Evolutionary conservation across 257 asterid genomes (phyloP), one percentile per base, ranked within the genome.

Genomic region (Jasminum sambac): DNA sequence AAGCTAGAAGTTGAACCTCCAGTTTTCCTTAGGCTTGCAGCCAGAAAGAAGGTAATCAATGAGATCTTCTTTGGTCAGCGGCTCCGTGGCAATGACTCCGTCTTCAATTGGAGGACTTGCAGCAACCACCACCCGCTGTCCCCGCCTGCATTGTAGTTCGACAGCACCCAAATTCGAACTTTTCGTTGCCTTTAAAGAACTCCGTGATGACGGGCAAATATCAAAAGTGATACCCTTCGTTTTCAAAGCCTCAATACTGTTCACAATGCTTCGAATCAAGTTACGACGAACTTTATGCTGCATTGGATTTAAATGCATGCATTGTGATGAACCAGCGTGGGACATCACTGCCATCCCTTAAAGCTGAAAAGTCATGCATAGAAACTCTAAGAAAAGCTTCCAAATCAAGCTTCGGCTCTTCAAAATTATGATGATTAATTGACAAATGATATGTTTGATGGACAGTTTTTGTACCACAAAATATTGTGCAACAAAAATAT

Each of bases 51-150:
- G 96, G 80, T 91, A 94, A 60, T 63, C 84, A 67, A 91, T 84
- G 16, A 94, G 99, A 79, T 94, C 96, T 70, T 88, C 86, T 80
- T 88, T 86, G 4, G 98, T 94, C 68, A 94, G 86, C 11, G 98
- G 99, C 75, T 94, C 96, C 6, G 96, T 67, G n/a, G 86, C 87
- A 81, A 88, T 79, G 78, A 85, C 90, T 70, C 87, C 90, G 75
- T 91, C 98, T 69, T 94, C 98, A 11, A 90, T 89, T 13, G 99
- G 98, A 80, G 99, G 99, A 84, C 98, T 94, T 50, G 99, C 99
- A 79, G 88, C 95, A 67, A 91, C 96, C 71, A 82, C 82, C 68
- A 80, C 58, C 78, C 25, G 79, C 66, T 59, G 74, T 71, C 91
- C 76, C 70, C 83, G 79, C 71, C 74, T 82, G 62, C 30, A 52